Evolutionary conservation across 495 filamentous ascomycete genomes (phyloP).

Genomic region (Podospora bellae-mahoneyi): DNA sequence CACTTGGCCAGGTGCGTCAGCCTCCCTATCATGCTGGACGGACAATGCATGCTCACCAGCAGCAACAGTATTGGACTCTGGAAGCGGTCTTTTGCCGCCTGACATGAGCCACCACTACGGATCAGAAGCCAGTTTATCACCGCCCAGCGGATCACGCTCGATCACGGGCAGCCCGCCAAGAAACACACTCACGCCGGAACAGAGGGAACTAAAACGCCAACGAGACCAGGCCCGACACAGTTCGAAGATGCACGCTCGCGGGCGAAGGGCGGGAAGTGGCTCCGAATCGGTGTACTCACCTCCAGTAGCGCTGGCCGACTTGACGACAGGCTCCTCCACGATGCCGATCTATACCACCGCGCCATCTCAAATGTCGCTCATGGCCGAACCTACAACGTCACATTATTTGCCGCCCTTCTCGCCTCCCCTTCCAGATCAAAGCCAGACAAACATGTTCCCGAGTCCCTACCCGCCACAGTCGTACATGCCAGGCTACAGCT

Average conservation of each 20-base stretch:
- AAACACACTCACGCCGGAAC: conserved; percentile 43
- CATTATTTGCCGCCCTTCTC: conserved; percentile 45
- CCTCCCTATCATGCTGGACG: neutral
- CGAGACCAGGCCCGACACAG: conserved; percentile 45
- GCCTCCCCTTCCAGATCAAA: conserved; percentile 42
- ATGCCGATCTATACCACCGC: conserved; percentile 49
- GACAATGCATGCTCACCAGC: conserved; percentile 16
- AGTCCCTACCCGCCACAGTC: conserved; percentile 29
- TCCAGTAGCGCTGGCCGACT: conserved; percentile 40
- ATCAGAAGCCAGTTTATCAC: conserved; percentile 44
- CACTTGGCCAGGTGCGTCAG: conserved; percentile 40
- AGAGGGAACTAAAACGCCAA: conserved; percentile 49
- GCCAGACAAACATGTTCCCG: conserved; percentile 37
- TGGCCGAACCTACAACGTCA: conserved; percentile 42
- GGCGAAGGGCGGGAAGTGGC: conserved; percentile 40
- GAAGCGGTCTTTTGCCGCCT: conserved; percentile 37
- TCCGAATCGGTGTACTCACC: conserved; percentile 44
- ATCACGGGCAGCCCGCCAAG: conserved; percentile 47
- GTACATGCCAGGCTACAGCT: conserved; percentile 40
- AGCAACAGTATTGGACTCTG: conserved; percentile 36
- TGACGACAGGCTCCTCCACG: conserved; percentile 34
- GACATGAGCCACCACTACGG: conserved; percentile 37
- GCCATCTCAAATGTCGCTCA: conserved; percentile 43
- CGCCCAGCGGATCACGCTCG: conserved; percentile 43
- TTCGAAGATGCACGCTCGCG: conserved; percentile 40